Conservation (phyloP, 371 early-diverging fungal genomes). For the Mortierella sp. region DNA sequence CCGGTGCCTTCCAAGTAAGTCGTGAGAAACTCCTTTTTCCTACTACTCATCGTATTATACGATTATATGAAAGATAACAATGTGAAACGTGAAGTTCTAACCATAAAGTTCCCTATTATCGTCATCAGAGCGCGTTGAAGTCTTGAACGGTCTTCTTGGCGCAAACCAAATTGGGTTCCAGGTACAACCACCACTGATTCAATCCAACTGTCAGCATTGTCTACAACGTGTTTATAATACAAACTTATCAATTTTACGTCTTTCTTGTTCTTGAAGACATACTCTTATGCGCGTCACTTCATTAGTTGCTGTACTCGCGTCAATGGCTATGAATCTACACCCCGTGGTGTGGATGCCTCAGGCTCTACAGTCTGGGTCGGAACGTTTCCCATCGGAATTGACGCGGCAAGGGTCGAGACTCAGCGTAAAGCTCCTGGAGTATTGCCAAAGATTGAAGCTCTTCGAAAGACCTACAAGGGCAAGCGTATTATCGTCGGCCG, state of each 20-base stretch:
- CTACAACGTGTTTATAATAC: too few species aligned
- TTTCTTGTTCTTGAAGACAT: constrained; percentile 70
- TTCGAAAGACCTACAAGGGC: constrained; percentile 87
- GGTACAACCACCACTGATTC: constrained; percentile 57
- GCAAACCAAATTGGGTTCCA: constrained; percentile 95
- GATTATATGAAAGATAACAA: neutral
- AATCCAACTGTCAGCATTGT: neutral
- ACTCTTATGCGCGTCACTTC: constrained; percentile 97
- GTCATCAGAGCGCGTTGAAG: constrained; percentile 82
- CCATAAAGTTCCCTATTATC: constrained; percentile 15
- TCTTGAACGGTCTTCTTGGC: constrained; percentile 94
- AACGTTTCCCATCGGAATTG: constrained; percentile 98
- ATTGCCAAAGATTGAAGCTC: constrained; percentile 77
- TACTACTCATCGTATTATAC: neutral
- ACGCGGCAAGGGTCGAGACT: constrained; percentile 68
- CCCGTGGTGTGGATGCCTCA: constrained; percentile 80
- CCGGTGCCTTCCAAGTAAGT: constrained; percentile 88
- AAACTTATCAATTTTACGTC: too few species aligned
- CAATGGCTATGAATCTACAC: constrained; percentile 88
- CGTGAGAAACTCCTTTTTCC: neutral
- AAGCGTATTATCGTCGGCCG: constrained; percentile 97
- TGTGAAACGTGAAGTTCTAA: neutral
- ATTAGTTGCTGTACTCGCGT: constrained; percentile 92
- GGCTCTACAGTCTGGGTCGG: constrained; percentile 85
- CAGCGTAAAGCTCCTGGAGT: constrained; percentile 65